Evolutionary conservation across 805 yeast species (phyloP).

Genomic region (Yamadazyma nakazawae): DNA sequence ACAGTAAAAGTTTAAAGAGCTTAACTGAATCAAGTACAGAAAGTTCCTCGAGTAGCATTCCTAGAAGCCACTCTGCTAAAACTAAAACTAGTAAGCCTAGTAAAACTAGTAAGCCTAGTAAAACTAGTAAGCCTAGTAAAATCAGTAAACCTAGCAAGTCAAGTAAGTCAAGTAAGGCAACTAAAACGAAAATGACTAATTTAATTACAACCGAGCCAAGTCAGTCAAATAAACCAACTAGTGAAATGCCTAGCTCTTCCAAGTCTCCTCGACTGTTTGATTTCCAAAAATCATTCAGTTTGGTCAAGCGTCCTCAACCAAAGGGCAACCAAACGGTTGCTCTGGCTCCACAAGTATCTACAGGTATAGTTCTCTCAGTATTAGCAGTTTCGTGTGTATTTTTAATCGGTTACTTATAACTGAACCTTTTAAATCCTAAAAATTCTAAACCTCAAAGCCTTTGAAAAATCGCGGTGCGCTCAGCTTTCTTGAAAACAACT

Average conservation of each 20-base stretch:
- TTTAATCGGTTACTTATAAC: background rate
- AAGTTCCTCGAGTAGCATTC: background rate
- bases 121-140: background rate
- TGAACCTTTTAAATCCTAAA: no score
- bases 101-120: background rate
- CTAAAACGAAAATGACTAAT: no score
- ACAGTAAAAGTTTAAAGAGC: background rate
- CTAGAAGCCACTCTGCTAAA: background rate
- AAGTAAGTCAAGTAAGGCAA: background rate
- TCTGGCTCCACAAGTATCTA: background rate
- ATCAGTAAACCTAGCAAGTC: background rate
- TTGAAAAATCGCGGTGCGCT: background rate
- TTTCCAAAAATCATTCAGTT: conserved; percentile 1
- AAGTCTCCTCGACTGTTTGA: conserved; percentile 1
- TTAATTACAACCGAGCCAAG: background rate
- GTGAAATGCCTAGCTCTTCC: background rate
- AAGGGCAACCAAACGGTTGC: background rate
- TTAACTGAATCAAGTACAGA: background rate
- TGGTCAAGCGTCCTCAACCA: background rate
- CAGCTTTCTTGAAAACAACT: conserved; percentile 5
- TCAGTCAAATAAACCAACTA: background rate
- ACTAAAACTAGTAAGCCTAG: background rate
- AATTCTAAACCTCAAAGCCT: background rate
- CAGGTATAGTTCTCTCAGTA: background rate
- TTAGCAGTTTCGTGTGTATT: background rate